phyloP scores from a whole-genome alignment of 129 eudicot genomes.

The Ambrosia trifida region DNA sequence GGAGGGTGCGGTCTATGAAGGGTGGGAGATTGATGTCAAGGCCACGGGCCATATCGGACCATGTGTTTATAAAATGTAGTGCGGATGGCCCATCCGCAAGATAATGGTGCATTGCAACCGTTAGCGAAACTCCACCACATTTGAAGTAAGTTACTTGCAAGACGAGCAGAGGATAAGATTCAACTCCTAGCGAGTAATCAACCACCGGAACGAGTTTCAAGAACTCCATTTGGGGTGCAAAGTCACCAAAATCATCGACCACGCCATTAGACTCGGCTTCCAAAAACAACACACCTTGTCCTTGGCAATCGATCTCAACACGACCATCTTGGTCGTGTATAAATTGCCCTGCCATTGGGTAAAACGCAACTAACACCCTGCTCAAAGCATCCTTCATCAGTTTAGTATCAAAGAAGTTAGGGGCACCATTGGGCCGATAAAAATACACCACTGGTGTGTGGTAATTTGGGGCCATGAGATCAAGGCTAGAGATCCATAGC shows the following conservation, averaged over 20 bases:
- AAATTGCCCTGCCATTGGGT: conserved; percentile 20
- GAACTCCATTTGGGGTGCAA: conserved; percentile 8
- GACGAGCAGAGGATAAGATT: not conserved
- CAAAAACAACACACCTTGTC: conserved; percentile 18
- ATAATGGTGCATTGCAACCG: conserved; percentile 22
- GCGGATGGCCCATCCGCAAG: conserved; percentile 18
- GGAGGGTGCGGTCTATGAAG: conserved; percentile 24
- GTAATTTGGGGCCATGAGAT: not conserved
- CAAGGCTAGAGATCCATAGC: conserved; percentile 10
- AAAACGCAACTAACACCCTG: conserved; percentile 17
- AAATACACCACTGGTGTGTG: not conserved
- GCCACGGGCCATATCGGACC: conserved; percentile 29
- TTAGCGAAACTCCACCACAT: conserved; percentile 25
- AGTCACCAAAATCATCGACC: conserved; percentile 16
- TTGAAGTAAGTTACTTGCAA: conserved; percentile 19
- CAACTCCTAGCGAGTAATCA: not conserved
- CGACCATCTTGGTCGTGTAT: not conserved
- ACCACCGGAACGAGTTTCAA: not conserved
- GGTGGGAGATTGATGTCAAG: conserved; percentile 22
- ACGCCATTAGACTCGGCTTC: not conserved
- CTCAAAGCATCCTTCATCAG: conserved; percentile 22
- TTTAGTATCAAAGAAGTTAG: conserved; percentile 9
- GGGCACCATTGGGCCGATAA: conserved; percentile 6
- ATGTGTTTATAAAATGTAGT: conserved; percentile 19
- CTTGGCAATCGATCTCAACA: conserved; percentile 5